These are phyloP conservation scores for Penicillium decumbens DNA, from an alignment of 2,329 filamentous ascomycete species.

Conservation along the genomic window DNA sequence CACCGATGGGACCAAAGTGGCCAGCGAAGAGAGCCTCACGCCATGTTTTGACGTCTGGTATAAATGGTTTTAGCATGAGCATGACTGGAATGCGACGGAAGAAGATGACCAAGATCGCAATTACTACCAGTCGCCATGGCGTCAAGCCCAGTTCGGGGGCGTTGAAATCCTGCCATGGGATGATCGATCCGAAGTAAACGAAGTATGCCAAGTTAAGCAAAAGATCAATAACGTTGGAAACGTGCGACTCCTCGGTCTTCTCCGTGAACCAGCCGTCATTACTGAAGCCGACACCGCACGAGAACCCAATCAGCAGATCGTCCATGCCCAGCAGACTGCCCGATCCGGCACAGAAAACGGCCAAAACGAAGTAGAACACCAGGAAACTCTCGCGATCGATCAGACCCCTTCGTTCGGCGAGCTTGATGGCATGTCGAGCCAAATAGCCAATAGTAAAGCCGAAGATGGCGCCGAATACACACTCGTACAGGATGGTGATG, in stretches of 20 bases:
- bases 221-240: constrained; percentile 98
- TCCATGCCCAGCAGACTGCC: constrained; percentile 88
- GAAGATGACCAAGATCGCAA: constrained; percentile 87
- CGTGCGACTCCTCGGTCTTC: constrained; percentile 96
- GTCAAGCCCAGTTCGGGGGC: constrained; percentile 65
- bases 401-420: constrained; percentile 73
- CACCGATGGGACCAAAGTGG: constrained; percentile 95
- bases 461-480: constrained; percentile 83
- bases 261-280: constrained; percentile 99
- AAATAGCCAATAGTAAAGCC: constrained; percentile 85
- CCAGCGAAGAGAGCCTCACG: constrained; percentile 93
- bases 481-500: constrained; percentile 88
- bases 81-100: constrained; percentile 96
- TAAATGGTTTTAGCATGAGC: constrained; percentile 82
- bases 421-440: constrained; percentile 84
- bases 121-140: constrained; percentile 88
- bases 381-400: constrained; percentile 97
- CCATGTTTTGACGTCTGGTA: constrained; percentile 97
- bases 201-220: constrained; percentile 97
- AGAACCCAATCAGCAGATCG: constrained; percentile 89
- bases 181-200: constrained; percentile 94
- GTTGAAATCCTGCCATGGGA: constrained; percentile 93
- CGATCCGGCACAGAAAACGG: constrained; percentile 90
- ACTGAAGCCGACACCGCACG: constrained; percentile 95
- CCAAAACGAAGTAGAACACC: constrained; percentile 96